phyloP scores from a whole-genome alignment of 2,329 filamentous ascomycete species.

The Trichoderma endophyticum region DNA sequence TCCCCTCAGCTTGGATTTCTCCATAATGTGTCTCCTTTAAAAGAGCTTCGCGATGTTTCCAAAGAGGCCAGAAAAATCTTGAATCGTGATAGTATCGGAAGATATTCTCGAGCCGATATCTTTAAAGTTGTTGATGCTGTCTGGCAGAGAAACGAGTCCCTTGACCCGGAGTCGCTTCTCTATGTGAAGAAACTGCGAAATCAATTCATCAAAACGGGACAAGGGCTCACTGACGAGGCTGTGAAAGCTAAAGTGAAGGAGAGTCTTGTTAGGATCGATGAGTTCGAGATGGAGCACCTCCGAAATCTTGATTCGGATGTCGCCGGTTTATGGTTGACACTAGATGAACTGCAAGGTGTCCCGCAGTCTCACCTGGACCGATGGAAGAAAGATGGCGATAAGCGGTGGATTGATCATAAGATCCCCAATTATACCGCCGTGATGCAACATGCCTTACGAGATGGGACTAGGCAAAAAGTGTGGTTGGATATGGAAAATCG shows the following conservation, averaged over 20 bases:
- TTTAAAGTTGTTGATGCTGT: constrained; percentile 58
- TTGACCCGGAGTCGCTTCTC: constrained; percentile 1
- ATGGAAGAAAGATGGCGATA: constrained; percentile 16
- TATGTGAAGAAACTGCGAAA: not conserved
- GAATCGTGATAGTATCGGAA: constrained; percentile 69
- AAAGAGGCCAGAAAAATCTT: constrained; percentile 68
- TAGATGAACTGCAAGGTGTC: constrained; percentile 66
- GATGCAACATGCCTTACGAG: not conserved
- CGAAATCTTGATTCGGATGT: constrained; percentile 75
- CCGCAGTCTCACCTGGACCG: constrained; percentile 62
- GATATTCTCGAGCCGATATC: constrained; percentile 70
- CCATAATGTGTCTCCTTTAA: constrained; percentile 66
- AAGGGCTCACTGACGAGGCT: not conserved
- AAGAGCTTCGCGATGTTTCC: constrained; percentile 64
- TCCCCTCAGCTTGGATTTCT: constrained; percentile 69
- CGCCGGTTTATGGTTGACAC: constrained; percentile 68
- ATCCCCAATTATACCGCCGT: constrained; percentile 13
- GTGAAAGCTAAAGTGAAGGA: not conserved
- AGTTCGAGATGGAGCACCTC: constrained; percentile 10
- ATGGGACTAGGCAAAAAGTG: constrained; percentile 57
- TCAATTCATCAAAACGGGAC: constrained; percentile 8
- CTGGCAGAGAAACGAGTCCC: constrained; percentile 23
- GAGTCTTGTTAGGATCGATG: not conserved
- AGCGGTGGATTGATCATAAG: constrained; percentile 13
- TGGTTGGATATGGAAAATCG: constrained; percentile 75